These are phyloP conservation scores for Thalassiosira gravida DNA, from an alignment of 352 stramenopile genomes.

Conservation along the genomic window DNA sequence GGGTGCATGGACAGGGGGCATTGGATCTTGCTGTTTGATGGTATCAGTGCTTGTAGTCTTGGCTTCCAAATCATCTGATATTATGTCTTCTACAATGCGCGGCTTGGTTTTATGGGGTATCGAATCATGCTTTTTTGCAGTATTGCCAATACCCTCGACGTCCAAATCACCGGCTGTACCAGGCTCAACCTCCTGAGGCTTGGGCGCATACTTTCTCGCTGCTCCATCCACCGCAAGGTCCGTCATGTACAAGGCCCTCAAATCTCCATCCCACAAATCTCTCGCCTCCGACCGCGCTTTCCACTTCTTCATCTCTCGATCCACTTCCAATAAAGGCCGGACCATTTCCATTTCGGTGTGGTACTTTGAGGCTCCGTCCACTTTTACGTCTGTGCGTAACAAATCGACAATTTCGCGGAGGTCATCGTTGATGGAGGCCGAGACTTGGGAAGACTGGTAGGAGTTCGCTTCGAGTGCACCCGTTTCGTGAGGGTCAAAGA, in stretches of 20 bases:
- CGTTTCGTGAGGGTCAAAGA: conserved; percentile 47
- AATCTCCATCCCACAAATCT: conserved; percentile 33
- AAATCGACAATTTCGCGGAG: conserved; percentile 56
- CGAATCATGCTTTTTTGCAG: too few relatives aligned
- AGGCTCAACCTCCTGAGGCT: conserved; percentile 7
- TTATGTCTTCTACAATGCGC: background rate
- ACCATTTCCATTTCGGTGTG: conserved; percentile 45
- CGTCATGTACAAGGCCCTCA: conserved; percentile 48
- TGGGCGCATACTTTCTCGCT: conserved; percentile 18
- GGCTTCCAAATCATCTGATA: background rate
- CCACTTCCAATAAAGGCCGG: conserved; percentile 32
- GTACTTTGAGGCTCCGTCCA: conserved; percentile 40
- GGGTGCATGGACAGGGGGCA: conserved; percentile 10
- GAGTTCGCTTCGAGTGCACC: conserved; percentile 25
- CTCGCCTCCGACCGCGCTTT: conserved; percentile 21
- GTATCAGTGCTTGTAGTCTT: background rate
- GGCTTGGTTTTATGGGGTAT: too few relatives aligned
- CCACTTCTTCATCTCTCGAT: conserved; percentile 37
- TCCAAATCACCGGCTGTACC: too few relatives aligned
- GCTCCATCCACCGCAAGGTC: conserved; percentile 49
- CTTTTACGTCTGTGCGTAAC: conserved; percentile 42
- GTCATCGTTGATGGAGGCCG: conserved; percentile 38
- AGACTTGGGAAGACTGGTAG: conserved; percentile 30
- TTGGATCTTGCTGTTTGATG: conserved; percentile 2
- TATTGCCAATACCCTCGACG: too few relatives aligned